Conservation (phyloP, 495 filamentous ascomycete genomes). For the Hypoxylon fuscum region DNA sequence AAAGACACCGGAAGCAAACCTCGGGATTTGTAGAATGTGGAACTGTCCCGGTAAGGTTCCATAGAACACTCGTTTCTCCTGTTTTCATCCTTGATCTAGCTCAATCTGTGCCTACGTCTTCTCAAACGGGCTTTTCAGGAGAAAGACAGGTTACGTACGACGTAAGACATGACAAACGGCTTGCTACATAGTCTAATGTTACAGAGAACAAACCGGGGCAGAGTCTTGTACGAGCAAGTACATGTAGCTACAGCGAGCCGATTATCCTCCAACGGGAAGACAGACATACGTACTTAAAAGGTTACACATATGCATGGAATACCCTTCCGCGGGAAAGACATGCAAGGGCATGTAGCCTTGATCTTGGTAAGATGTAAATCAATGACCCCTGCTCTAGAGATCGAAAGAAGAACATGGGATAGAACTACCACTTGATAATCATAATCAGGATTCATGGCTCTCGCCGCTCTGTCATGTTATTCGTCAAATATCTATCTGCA, state of each 20-base stretch:
- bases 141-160: conserved; percentile 8
- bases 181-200: conserved; percentile 18
- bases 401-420: no score
- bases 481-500: conserved; percentile 33
- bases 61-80: not conserved
- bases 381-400: no score
- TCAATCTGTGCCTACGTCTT: conserved; percentile 2
- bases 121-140: conserved; percentile 4
- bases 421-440: not conserved
- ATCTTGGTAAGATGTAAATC: not conserved
- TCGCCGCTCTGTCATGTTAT: conserved; percentile 29
- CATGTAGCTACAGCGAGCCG: no score
- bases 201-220: conserved; percentile 17
- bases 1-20: no score
- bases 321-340: not conserved
- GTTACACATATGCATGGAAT: no score
- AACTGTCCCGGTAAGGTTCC: not conserved
- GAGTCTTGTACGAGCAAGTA: conserved; percentile 21
- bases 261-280: no score
- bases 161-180: conserved; percentile 30
- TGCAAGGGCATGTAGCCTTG: not conserved
- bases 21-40: no score
- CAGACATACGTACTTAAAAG: conserved; percentile 4
- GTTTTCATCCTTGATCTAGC: not conserved
- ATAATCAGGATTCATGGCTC: not conserved